phyloP scores from a whole-genome alignment of 805 yeast species.

The Clavispora fructus region DNA sequence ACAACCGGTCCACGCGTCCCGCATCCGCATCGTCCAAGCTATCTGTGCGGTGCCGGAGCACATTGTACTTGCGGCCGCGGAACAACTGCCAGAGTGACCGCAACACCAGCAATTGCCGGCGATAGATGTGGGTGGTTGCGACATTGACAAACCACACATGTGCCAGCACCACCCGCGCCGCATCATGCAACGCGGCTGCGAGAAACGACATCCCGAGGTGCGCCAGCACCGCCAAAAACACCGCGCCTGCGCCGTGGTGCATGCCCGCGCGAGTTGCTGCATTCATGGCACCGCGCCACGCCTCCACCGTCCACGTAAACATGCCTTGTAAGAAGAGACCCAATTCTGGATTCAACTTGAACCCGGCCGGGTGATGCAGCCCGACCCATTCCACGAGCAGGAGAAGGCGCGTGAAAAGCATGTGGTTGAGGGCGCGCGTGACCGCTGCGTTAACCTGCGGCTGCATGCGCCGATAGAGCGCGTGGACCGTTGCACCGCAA shows the following conservation, averaged over 20 bases:
- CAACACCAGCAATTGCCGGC: constrained; percentile 65
- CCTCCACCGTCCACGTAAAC: constrained; percentile 75
- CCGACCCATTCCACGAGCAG: constrained; percentile 66
- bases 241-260: neutral
- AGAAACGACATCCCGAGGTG: constrained; percentile 61
- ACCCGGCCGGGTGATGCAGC: constrained; percentile 81
- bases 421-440: constrained; percentile 26
- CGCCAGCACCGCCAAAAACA: neutral
- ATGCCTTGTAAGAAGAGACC: constrained; percentile 83
- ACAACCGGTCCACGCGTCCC: constrained; percentile 79
- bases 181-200: constrained; percentile 62
- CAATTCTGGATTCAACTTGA: constrained; percentile 82
- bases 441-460: constrained; percentile 4
- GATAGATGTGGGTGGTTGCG: constrained; percentile 73
- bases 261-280: neutral
- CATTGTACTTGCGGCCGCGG: constrained; percentile 83
- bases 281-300: constrained; percentile 42
- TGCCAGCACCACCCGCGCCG: constrained; percentile 54
- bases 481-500: constrained; percentile 58
- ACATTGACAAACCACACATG: constrained; percentile 75
- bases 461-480: constrained; percentile 34
- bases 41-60: constrained; percentile 80
- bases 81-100: constrained; percentile 77
- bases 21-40: constrained; percentile 51
- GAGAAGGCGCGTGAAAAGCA: constrained; percentile 40